phyloP scores from a whole-genome alignment of 225 moss, liverwort and hornwort species.

The Pseudisothecium myosuroides region DNA sequence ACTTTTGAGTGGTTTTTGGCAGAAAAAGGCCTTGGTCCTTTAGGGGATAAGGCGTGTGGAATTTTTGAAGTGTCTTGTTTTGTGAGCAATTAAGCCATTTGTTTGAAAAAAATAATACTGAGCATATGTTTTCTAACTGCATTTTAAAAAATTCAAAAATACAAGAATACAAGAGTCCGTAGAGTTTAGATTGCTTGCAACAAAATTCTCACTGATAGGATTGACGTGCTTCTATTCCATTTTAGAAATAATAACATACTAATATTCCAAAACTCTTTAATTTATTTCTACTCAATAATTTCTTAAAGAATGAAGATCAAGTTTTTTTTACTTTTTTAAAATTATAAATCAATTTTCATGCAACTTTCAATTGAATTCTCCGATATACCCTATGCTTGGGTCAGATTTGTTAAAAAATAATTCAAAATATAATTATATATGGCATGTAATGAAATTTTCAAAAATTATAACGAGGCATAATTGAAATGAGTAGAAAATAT shows the following conservation, averaged over 20 bases:
- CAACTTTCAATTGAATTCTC: not conserved
- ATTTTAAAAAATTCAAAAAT: not conserved
- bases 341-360: not conserved
- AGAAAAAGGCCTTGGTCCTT: no score
- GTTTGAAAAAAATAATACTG: not conserved
- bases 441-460: no score
- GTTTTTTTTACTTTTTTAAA: no score
- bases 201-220: not conserved
- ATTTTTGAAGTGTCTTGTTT: not conserved
- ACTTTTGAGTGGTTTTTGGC: no score
- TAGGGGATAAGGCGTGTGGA: no score
- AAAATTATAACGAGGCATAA: no score
- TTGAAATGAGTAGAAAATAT: no score
- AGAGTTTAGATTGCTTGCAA: not conserved
- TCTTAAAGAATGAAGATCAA: no score
- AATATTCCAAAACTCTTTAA: not conserved
- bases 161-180: rapidly evolving
- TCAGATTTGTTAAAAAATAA: no score
- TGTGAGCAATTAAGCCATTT: not conserved
- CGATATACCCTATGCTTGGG: no score
- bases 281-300: no score
- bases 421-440: no score
- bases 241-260: not conserved
- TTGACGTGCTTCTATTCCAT: not conserved
- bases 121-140: not conserved